Percentiles rank a stretch among this genome's conserved stretches.
Evolutionary conservation across 2,329 filamentous ascomycete species (phyloP).

Genomic region (Xylariaceae sp.): DNA sequence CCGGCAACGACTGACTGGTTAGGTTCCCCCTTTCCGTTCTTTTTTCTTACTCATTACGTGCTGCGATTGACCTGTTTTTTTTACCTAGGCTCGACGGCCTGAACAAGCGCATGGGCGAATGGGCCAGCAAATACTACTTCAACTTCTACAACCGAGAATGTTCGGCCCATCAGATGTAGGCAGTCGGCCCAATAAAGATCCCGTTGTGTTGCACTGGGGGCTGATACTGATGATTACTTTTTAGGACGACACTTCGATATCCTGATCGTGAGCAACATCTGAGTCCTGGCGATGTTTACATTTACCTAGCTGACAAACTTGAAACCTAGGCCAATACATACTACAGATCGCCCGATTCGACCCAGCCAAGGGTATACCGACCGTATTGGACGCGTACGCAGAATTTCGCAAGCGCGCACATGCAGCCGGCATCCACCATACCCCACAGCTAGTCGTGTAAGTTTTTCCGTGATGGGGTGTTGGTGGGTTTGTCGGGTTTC

Average conservation of each 20-base stretch:
- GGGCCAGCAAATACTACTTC: slow-evolving; percentile 68
- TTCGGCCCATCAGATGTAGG: slow-evolving; percentile 49
- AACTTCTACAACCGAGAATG: slow-evolving; percentile 65
- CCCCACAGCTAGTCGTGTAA: slow-evolving; percentile 66
- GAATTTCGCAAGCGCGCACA: slow-evolving; percentile 61
- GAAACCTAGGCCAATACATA: slow-evolving; percentile 60
- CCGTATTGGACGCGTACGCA: slow-evolving; percentile 70
- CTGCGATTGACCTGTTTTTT: too few relatives aligned
- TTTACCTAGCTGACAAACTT: neutral
- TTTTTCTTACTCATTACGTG: too few relatives aligned
- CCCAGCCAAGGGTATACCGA: slow-evolving; percentile 74
- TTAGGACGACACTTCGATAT: slow-evolving; percentile 4
- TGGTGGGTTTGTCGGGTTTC: too few relatives aligned
- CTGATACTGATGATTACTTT: neutral
- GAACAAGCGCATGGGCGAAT: slow-evolving; percentile 67
- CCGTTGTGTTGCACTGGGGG: neutral
- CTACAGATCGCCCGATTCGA: slow-evolving; percentile 79
- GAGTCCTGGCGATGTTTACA: neutral
- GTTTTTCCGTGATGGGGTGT: too few relatives aligned
- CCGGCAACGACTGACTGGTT: slow-evolving; percentile 77
- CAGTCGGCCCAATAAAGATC: neutral
- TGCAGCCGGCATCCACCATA: slow-evolving; percentile 39
- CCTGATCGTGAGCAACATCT: slow-evolving; percentile 7
- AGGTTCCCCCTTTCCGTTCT: too few relatives aligned
- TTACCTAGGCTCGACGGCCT: slow-evolving; percentile 59